Percentiles rank a stretch among this genome's conserved stretches.
Conservation (phyloP, 768 basidiomycete species). For the Fibroporia radiculosa region DNA sequence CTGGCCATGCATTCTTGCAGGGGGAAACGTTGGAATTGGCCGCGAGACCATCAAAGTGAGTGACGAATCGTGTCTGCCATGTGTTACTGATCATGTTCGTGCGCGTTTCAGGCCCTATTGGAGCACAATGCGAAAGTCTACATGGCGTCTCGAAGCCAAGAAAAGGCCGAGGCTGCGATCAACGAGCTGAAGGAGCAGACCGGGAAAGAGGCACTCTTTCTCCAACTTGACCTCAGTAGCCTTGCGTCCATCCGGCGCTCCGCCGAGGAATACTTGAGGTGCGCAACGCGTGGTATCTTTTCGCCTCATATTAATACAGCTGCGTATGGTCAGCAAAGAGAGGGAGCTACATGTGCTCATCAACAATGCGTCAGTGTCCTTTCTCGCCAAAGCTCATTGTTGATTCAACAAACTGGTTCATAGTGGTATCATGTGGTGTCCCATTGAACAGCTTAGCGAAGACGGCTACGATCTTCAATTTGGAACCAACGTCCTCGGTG, state of each 20-base stretch:
- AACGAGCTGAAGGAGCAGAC: conserved; percentile 18
- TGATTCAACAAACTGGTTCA: no score
- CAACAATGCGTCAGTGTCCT: conserved; percentile 39
- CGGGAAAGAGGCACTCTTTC: conserved; percentile 20
- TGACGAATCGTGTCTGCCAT: no score
- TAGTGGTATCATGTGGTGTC: conserved; percentile 44
- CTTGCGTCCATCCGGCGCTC: conserved; percentile 16
- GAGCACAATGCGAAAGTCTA: conserved; percentile 26
- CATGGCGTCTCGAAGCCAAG: conserved; percentile 18
- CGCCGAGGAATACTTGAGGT: conserved; percentile 18
- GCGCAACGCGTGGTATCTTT: not conserved
- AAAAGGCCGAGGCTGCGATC: conserved; percentile 22
- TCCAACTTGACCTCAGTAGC: conserved; percentile 21
- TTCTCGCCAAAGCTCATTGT: not conserved
- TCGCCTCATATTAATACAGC: not conserved
- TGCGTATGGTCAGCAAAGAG: conserved; percentile 29
- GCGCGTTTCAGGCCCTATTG: conserved; percentile 35
- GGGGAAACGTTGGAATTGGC: conserved; percentile 41
- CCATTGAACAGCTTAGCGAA: conserved; percentile 30
- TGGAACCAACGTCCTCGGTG: conserved; percentile 47
- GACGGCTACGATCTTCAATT: conserved; percentile 50
- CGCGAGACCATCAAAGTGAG: conserved; percentile 53
- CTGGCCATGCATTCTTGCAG: conserved; percentile 12
- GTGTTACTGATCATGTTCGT: not conserved
- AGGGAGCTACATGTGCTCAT: conserved; percentile 39